Evolutionary conservation across 2,329 filamentous ascomycete genomes (phyloP).

Genomic region (Ophiosphaerella herpotricha): DNA sequence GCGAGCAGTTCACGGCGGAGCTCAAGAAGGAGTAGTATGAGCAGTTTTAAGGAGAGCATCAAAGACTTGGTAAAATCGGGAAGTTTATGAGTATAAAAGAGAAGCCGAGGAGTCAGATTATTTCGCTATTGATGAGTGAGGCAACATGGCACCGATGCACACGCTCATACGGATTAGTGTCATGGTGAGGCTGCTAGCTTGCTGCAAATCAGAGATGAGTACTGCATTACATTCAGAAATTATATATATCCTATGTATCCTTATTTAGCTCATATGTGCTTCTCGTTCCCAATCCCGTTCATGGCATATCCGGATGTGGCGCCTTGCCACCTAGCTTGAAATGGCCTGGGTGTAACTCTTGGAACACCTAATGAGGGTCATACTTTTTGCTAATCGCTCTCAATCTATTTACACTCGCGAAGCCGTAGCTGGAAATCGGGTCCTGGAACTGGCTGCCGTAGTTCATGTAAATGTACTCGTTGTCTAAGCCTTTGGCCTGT

Average conservation of each 20-base stretch:
- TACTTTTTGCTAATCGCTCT: constrained; percentile 42
- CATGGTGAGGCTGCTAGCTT: no score
- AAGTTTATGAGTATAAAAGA: not conserved
- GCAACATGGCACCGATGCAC: no score
- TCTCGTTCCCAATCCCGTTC: not conserved
- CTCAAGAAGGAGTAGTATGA: constrained; percentile 5
- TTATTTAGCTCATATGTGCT: not conserved
- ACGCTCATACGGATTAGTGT: no score
- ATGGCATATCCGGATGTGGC: constrained; percentile 6
- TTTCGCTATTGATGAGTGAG: no score
- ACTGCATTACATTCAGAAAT: not conserved
- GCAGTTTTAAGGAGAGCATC: constrained; percentile 6
- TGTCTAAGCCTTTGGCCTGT: constrained; percentile 14
- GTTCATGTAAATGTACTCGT: constrained; percentile 48
- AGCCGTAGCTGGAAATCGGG: constrained; percentile 42
- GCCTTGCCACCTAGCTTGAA: constrained; percentile 40
- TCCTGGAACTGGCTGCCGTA: constrained; percentile 51
- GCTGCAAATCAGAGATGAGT: no score
- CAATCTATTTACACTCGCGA: constrained; percentile 40
- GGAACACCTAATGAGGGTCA: constrained; percentile 48
- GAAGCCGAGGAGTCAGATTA: not conserved
- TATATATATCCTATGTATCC: not conserved
- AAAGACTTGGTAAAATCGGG: constrained; percentile 4
- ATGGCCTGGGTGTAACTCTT: constrained; percentile 46
- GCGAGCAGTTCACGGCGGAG: not conserved